phyloP scores from a whole-genome alignment of 73 alveolate species.

The Halteria grandinella region DNA sequence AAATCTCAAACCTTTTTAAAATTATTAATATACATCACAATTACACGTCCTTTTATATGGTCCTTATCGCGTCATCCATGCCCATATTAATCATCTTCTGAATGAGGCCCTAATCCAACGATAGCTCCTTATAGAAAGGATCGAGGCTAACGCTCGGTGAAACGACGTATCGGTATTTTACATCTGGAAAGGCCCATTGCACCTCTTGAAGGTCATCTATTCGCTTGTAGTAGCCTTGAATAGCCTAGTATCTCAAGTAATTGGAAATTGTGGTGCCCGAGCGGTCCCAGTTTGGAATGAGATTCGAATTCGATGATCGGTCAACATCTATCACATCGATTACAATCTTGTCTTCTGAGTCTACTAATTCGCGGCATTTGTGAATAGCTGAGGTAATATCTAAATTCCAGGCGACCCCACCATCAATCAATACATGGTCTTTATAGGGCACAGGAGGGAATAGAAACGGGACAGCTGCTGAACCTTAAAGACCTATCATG shows the following conservation, averaged over 20 bases:
- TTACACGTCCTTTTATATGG: neutral
- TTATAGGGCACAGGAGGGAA: neutral
- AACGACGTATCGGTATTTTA: neutral
- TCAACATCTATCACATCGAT: conserved; percentile 3
- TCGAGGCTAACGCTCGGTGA: neutral
- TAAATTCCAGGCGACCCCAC: neutral
- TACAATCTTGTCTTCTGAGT: neutral
- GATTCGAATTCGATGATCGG: neutral
- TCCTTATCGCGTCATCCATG: conserved; percentile 11
- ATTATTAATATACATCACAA: no score
- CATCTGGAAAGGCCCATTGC: neutral
- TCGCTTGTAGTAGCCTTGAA: neutral
- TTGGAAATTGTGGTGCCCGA: neutral
- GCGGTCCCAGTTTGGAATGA: neutral
- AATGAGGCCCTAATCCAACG: neutral
- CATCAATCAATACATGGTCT: neutral
- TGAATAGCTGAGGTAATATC: neutral
- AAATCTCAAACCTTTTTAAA: no score
- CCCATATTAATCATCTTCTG: conserved; percentile 10
- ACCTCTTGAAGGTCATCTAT: neutral
- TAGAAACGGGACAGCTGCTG: conserved; percentile 29
- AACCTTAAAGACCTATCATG: neutral
- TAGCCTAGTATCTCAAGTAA: neutral
- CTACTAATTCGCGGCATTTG: neutral
- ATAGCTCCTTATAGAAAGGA: conserved; percentile 1